A percentile compares a stretch with the other conserved stretches of the same genome.
Conservation (phyloP, 2,329 filamentous ascomycete species). For the Curvularia lunata region DNA sequence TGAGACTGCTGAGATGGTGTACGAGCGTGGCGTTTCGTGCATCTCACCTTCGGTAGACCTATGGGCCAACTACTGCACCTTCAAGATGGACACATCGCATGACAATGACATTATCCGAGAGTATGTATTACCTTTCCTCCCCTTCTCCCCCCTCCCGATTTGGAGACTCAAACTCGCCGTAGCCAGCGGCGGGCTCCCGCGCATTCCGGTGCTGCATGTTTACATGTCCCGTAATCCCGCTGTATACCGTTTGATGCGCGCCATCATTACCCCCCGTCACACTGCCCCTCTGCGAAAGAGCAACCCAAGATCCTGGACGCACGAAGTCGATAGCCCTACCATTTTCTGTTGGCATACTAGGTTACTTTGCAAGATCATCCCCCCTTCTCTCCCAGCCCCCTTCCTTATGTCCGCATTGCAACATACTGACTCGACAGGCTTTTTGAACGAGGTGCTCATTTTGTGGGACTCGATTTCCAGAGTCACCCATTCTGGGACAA, state of each 20-base stretch:
- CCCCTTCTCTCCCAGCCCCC: constrained; percentile 3
- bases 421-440: constrained; percentile 63
- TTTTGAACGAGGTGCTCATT: constrained; percentile 85
- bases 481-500: constrained; percentile 99
- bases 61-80: constrained; percentile 96
- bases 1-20: constrained; percentile 97
- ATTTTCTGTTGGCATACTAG: constrained; percentile 13
- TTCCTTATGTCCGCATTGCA: neutral
- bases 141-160: constrained; percentile 22
- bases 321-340: constrained; percentile 24
- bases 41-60: constrained; percentile 93
- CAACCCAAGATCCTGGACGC: constrained; percentile 13
- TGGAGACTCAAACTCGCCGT: constrained; percentile 38
- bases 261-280: constrained; percentile 49
- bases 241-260: constrained; percentile 40
- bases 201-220: constrained; percentile 22
- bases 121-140: constrained; percentile 72
- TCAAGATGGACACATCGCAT: constrained; percentile 97
- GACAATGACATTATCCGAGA: constrained; percentile 96
- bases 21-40: constrained; percentile 92
- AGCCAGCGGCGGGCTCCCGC: constrained; percentile 29
- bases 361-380: constrained; percentile 28
- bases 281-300: constrained; percentile 23
- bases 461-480: constrained; percentile 90
- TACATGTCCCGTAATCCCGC: constrained; percentile 30